Percentiles rank a stretch among this genome's conserved stretches.
These are phyloP conservation scores for Aspergillus sparsus DNA, from an alignment of 495 filamentous ascomycete genomes.

Conservation along the genomic window DNA sequence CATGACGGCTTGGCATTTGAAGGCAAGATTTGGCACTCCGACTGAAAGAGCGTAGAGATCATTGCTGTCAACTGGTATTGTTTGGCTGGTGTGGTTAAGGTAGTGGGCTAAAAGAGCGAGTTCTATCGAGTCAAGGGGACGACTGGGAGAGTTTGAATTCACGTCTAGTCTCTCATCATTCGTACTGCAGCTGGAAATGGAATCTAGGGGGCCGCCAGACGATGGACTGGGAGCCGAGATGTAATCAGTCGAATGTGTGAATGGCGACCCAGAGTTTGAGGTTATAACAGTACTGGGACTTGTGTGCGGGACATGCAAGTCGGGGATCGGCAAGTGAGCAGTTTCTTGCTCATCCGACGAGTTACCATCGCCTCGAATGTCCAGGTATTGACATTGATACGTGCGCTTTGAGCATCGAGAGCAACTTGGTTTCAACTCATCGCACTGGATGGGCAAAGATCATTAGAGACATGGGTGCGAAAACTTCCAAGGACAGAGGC, in stretches of 20 bases:
- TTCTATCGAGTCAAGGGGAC: slow-evolving; percentile 32
- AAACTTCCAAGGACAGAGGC: background rate
- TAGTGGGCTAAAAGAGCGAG: slow-evolving; percentile 42
- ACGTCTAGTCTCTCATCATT: slow-evolving; percentile 4
- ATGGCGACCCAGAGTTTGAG: slow-evolving; percentile 10
- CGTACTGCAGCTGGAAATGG: slow-evolving; percentile 2
- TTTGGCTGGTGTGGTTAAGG: slow-evolving; percentile 43
- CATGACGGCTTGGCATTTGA: slow-evolving; percentile 42
- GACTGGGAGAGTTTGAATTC: background rate
- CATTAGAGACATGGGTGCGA: slow-evolving; percentile 2
- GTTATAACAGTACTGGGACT: background rate
- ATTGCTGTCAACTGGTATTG: slow-evolving; percentile 32
- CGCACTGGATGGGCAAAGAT: slow-evolving; percentile 24
- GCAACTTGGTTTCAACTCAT: slow-evolving; percentile 30
- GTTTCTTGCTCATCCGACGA: slow-evolving; percentile 11
- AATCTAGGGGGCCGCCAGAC: background rate
- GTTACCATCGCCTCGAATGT: slow-evolving; percentile 3
- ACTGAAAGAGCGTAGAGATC: slow-evolving; percentile 44
- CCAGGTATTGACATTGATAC: slow-evolving; percentile 27
- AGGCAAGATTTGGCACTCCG: slow-evolving; percentile 45
- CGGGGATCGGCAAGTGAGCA: slow-evolving; percentile 2
- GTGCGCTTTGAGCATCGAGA: slow-evolving; percentile 27
- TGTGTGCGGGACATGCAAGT: slow-evolving; percentile 4
- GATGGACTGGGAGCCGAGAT: slow-evolving; percentile 16
- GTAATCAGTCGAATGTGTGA: slow-evolving; percentile 9